These are phyloP conservation scores for Austropuccinia psidii DNA, from an alignment of 1,284 basidiomycete genomes.

Conservation along the genomic window DNA sequence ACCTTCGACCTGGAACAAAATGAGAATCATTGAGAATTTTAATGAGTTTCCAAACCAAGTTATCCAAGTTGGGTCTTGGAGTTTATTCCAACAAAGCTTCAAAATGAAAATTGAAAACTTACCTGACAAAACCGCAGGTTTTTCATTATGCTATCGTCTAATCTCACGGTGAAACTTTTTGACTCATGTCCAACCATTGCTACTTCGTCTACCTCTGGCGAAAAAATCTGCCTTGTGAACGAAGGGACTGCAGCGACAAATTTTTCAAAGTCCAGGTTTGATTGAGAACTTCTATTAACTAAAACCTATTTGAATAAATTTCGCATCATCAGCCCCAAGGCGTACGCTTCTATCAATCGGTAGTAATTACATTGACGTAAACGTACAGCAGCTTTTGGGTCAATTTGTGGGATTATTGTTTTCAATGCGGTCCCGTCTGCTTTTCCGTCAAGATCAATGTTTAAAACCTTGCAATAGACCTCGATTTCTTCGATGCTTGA, in stretches of 20 bases:
- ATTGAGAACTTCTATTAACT: constrained; percentile 63
- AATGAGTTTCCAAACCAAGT: too few relatives aligned
- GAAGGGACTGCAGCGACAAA: constrained; percentile 71
- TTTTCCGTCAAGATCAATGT: constrained; percentile 88
- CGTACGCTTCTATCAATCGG: neutral
- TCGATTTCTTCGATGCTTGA: constrained; percentile 65
- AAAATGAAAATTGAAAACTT: constrained; percentile 39
- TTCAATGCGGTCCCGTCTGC: constrained; percentile 95
- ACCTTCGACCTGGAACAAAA: constrained; percentile 70
- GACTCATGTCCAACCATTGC: constrained; percentile 91
- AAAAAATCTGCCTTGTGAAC: constrained; percentile 83
- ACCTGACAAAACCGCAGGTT: constrained; percentile 81
- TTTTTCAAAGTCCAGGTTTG: constrained; percentile 65
- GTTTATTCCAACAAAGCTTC: too few relatives aligned
- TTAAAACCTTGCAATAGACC: constrained; percentile 73
- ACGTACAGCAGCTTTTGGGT: constrained; percentile 82
- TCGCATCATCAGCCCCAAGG: constrained; percentile 3
- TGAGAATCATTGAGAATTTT: too few relatives aligned
- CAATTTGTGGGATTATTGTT: constrained; percentile 90
- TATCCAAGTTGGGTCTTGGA: too few relatives aligned
- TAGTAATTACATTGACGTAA: constrained; percentile 23
- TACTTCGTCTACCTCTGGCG: constrained; percentile 64
- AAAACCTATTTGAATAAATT: constrained; percentile 59
- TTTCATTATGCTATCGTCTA: constrained; percentile 76
- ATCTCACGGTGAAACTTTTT: constrained; percentile 82